Evolutionary conservation across 2,329 filamentous ascomycete species (phyloP).

Genomic region (Aspergillus sp.): DNA sequence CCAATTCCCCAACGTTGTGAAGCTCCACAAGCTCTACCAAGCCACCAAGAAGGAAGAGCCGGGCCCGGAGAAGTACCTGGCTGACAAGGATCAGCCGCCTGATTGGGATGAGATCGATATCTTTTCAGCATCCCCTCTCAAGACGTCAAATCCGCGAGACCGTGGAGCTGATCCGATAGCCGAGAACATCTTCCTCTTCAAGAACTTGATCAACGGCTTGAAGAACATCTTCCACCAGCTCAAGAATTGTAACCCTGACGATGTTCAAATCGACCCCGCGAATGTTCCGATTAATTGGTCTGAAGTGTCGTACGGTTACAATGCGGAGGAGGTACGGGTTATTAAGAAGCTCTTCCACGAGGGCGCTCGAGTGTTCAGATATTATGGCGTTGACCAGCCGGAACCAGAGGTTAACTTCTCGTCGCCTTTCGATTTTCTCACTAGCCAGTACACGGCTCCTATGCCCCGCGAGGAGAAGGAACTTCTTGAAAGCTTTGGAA

Average conservation of each 20-base stretch:
- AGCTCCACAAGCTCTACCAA: constrained; percentile 84
- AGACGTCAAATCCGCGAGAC: constrained; percentile 87
- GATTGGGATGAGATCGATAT: constrained; percentile 99
- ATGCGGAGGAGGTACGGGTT: constrained; percentile 93
- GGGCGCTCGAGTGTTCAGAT: constrained; percentile 92
- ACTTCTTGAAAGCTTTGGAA: constrained; percentile 93
- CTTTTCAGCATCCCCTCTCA: constrained; percentile 93
- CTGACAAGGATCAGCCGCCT: constrained; percentile 75
- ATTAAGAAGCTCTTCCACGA: constrained; percentile 97
- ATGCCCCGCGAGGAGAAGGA: constrained; percentile 97
- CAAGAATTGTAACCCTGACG: constrained; percentile 77
- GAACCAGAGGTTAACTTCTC: constrained; percentile 70
- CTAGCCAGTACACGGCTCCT: constrained; percentile 91
- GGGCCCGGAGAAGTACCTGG: constrained; percentile 75
- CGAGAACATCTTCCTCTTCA: constrained; percentile 98
- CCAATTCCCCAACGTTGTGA: constrained; percentile 92
- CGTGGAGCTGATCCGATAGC: constrained; percentile 84
- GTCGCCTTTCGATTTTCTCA: constrained; percentile 86
- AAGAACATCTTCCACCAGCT: constrained; percentile 97
- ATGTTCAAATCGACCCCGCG: constrained; percentile 67
- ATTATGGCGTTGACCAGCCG: constrained; percentile 88
- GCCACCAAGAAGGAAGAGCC: constrained; percentile 70
- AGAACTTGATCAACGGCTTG: constrained; percentile 90
- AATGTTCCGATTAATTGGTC: constrained; percentile 88
- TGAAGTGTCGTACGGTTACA: constrained; percentile 94